These are phyloP conservation scores for Chrysoporthe deuterocubensis DNA, from an alignment of 2,329 filamentous ascomycete species.

Conservation along the genomic window DNA sequence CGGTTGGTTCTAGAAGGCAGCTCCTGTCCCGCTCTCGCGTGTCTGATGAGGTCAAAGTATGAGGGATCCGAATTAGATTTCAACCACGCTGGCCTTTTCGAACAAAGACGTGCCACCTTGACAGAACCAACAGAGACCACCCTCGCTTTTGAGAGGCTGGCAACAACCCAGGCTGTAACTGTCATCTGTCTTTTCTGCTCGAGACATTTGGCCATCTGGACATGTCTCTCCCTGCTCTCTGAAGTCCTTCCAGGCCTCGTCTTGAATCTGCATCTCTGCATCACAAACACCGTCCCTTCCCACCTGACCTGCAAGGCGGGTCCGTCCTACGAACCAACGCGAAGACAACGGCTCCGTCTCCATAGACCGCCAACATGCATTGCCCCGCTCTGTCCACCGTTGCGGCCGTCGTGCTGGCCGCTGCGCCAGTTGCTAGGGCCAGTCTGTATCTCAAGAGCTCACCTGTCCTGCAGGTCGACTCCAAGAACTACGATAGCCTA, in stretches of 20 bases:
- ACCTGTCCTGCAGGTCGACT: slow-evolving; percentile 80
- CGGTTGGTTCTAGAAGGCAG: background rate
- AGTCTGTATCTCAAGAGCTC: slow-evolving; percentile 86
- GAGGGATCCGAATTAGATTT: slow-evolving; percentile 9
- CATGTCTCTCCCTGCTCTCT: slow-evolving; percentile 25
- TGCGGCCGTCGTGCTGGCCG: slow-evolving; percentile 66
- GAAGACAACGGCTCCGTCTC: slow-evolving; percentile 13
- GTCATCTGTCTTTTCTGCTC: background rate
- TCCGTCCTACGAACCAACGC: background rate
- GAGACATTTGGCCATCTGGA: slow-evolving; percentile 18
- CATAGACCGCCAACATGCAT: slow-evolving; percentile 51
- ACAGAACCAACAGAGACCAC: background rate
- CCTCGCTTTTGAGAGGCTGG: slow-evolving; percentile 5
- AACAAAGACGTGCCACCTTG: slow-evolving; percentile 28
- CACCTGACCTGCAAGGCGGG: background rate
- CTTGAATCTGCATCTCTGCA: background rate
- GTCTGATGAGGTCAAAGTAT: background rate
- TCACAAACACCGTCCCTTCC: background rate
- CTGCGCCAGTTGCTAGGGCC: slow-evolving; percentile 63
- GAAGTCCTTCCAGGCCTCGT: slow-evolving; percentile 14
- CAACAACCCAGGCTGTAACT: slow-evolving; percentile 13
- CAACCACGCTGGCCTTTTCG: slow-evolving; percentile 53
- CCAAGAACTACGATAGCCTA: slow-evolving; percentile 77
- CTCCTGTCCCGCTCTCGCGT: slow-evolving; percentile 11
- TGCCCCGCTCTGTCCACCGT: slow-evolving; percentile 57